A percentile compares a stretch with the other conserved stretches of the same genome.
These are phyloP conservation scores for Gossypium rotundifolium DNA, from an alignment of 345 rosid genomes.

Conservation along the genomic window DNA sequence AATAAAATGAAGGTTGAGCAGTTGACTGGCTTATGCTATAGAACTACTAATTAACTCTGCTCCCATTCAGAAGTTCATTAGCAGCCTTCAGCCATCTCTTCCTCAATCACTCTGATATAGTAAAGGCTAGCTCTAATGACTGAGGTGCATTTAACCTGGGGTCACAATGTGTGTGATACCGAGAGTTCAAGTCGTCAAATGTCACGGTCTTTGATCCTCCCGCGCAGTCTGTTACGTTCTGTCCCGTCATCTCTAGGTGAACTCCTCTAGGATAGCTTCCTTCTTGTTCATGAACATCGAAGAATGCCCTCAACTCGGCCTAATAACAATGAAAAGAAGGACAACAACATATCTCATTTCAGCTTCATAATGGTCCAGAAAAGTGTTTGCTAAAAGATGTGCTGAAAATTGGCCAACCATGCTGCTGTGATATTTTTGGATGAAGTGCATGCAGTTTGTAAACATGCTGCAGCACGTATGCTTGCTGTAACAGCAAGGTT, in stretches of 20 bases:
- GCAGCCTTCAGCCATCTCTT: slow-evolving; percentile 8
- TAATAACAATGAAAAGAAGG: neutral
- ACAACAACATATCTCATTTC: neutral
- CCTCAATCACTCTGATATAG: slow-evolving; percentile 16
- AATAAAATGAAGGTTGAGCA: neutral
- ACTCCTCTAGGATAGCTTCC: slow-evolving; percentile 14
- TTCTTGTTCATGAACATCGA: slow-evolving; percentile 15
- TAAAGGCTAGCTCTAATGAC: slow-evolving; percentile 18
- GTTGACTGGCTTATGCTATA: neutral
- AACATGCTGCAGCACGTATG: no score
- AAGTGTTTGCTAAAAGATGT: neutral
- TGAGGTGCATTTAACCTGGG: slow-evolving; percentile 14
- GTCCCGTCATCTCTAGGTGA: slow-evolving; percentile 16
- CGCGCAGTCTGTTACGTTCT: slow-evolving; percentile 1
- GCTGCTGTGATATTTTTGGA: no score
- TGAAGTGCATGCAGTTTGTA: no score
- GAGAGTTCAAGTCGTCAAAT: slow-evolving; percentile 14
- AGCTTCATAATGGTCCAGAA: neutral
- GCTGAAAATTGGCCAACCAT: no score
- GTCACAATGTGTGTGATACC: slow-evolving; percentile 13
- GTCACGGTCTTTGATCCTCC: slow-evolving; percentile 12
- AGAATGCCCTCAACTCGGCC: slow-evolving; percentile 16
- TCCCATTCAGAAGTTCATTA: neutral
- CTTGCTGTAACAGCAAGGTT: no score
- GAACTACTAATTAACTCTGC: neutral